phyloP scores from a whole-genome alignment of 106 monocot genomes.

The Cymbidium sinense region DNA sequence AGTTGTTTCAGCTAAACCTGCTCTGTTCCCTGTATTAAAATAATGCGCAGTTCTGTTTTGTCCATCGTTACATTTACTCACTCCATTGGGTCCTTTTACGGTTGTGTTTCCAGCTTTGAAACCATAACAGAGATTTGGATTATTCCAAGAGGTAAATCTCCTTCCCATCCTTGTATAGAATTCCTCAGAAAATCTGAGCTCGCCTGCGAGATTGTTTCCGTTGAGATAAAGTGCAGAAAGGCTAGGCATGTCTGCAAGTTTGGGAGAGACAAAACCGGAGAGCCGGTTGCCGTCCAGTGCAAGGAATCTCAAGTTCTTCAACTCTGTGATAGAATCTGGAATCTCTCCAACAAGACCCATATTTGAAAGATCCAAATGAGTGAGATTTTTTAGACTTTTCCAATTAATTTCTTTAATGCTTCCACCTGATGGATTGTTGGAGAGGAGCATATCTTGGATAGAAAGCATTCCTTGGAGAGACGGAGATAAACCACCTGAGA shows the following conservation, averaged over 20 bases:
- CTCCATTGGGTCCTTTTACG: conserved; percentile 41
- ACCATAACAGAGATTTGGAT: conserved; percentile 63
- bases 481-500: conserved; percentile 24
- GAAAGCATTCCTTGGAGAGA: conserved; percentile 33
- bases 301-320: conserved; percentile 37
- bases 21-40: no score
- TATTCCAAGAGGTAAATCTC: conserved; percentile 79
- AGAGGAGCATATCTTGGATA: conserved; percentile 46
- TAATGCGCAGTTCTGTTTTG: no score
- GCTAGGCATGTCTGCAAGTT: conserved; percentile 26
- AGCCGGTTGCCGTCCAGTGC: conserved; percentile 38
- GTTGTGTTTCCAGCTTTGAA: conserved; percentile 1
- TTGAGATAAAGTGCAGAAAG: conserved; percentile 40
- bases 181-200: conserved; percentile 24
- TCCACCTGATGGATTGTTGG: conserved; percentile 47
- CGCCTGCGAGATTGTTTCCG: conserved; percentile 47
- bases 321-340: conserved; percentile 34
- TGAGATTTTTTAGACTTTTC: conserved; percentile 35
- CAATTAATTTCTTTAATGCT: conserved; percentile 20
- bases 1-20: no score
- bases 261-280: conserved; percentile 25
- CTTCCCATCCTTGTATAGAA: conserved; percentile 54
- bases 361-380: conserved; percentile 46
- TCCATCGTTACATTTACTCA: no score
- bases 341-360: conserved; percentile 28